A percentile compares a stretch with the other conserved stretches of the same genome.
These are phyloP conservation scores for Panicum hallii DNA, from an alignment of 202 grass and related monocot genomes.

Conservation along the genomic window DNA sequence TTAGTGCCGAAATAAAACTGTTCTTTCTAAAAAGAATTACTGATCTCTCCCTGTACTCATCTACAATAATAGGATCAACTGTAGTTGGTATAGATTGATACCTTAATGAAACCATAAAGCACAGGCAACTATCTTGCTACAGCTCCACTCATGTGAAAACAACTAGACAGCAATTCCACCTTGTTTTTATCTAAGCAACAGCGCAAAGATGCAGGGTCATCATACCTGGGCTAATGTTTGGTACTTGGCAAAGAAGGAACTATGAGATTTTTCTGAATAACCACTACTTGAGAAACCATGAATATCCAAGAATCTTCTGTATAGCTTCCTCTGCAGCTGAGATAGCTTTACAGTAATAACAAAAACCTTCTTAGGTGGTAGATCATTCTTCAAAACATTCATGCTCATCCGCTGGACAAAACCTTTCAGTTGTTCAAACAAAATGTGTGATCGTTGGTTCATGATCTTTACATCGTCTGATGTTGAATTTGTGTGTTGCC, in stretches of 20 bases:
- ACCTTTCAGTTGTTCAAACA: slow-evolving; percentile 96
- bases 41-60: neutral
- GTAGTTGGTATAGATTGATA: neutral
- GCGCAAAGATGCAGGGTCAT: slow-evolving; percentile 19
- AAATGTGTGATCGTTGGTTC: slow-evolving; percentile 96
- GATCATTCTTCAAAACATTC: slow-evolving; percentile 98
- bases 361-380: slow-evolving; percentile 97
- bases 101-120: neutral
- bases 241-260: slow-evolving; percentile 95
- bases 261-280: slow-evolving; percentile 73
- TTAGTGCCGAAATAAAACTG: neutral
- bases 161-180: neutral
- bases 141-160: slow-evolving; percentile 4
- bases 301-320: slow-evolving; percentile 93
- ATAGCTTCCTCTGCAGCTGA: slow-evolving; percentile 86
- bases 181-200: slow-evolving; percentile 37
- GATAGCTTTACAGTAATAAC: slow-evolving; percentile 97
- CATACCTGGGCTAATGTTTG: slow-evolving; percentile 86
- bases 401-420: slow-evolving; percentile 97
- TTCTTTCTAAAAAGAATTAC: neutral
- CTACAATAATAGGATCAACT: neutral
- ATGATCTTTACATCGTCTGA: slow-evolving; percentile 94
- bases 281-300: slow-evolving; percentile 79
- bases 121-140: neutral
- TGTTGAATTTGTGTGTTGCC: slow-evolving; percentile 95